Percentiles rank a stretch among this genome's conserved stretches.
Evolutionary conservation across 305 asterid genomes (phyloP).

Genomic region (Salvia sclarea): DNA sequence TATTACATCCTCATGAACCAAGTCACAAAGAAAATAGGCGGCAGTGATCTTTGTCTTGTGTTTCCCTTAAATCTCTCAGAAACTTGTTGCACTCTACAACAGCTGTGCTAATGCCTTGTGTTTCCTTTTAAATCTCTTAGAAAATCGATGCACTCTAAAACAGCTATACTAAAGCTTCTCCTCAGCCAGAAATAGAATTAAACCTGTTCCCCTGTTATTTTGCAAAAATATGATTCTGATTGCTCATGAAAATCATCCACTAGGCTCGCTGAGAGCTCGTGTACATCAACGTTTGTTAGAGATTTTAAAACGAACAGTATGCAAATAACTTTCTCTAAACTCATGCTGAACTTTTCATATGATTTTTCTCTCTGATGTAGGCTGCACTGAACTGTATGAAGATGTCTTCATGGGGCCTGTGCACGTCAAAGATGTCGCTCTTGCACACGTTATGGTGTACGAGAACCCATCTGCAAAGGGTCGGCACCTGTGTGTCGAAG

Average conservation of each 20-base stretch:
- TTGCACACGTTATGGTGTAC: slow-evolving; percentile 75
- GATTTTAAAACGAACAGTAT: no score
- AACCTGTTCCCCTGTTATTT: not conserved
- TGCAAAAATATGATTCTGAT: not conserved
- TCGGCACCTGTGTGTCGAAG: slow-evolving; percentile 77
- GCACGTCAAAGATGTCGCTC: slow-evolving; percentile 85
- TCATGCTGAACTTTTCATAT: slow-evolving; percentile 28
- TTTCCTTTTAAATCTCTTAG: no score
- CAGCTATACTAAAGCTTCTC: no score
- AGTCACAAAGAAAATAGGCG: not conserved
- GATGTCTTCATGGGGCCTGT: slow-evolving; percentile 75
- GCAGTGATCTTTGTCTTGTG: not conserved
- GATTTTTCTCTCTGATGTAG: slow-evolving; percentile 37
- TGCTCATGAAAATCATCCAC: not conserved
- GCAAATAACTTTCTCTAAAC: not conserved
- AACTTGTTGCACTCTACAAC: not conserved
- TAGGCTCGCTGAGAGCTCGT: no score
- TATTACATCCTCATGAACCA: not conserved
- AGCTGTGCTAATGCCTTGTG: not conserved
- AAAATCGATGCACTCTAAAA: no score
- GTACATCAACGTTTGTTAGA: no score
- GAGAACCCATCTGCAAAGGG: slow-evolving; percentile 76
- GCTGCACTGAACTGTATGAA: slow-evolving; percentile 54
- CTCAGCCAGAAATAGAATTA: no score
- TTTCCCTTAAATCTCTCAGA: not conserved